A percentile compares a stretch with the other conserved stretches of the same genome.
phyloP scores from a whole-genome alignment of 164 flowering plant genomes.

The Vitis rupestris region DNA sequence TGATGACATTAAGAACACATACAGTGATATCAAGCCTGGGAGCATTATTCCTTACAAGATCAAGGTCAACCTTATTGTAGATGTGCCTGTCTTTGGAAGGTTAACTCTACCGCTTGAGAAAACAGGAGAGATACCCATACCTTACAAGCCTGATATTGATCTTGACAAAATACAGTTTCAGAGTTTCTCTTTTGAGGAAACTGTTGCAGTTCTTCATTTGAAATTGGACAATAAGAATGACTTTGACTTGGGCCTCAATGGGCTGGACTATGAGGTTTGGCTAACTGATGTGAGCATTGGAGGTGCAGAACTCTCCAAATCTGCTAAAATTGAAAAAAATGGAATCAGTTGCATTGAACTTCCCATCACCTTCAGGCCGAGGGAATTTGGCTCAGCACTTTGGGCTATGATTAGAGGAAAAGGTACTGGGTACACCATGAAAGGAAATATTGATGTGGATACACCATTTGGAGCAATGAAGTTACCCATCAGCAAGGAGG shows the following conservation, averaged over 20 bases:
- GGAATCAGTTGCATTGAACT: conserved; percentile 55
- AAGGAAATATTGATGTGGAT: conserved; percentile 67
- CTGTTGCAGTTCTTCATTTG: conserved; percentile 67
- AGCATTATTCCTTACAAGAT: conserved; percentile 78
- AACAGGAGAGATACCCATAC: conserved; percentile 85
- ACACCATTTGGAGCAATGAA: conserved; percentile 88
- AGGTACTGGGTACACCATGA: conserved; percentile 73
- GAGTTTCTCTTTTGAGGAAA: conserved; percentile 75
- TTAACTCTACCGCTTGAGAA: conserved; percentile 79
- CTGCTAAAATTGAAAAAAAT: conserved; percentile 52
- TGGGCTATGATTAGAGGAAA: conserved; percentile 88
- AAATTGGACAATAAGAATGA: conserved; percentile 80
- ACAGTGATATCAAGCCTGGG: conserved; percentile 73
- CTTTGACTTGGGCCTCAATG: conserved; percentile 68
- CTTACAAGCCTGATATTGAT: conserved; percentile 79
- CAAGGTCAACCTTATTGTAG: conserved; percentile 75
- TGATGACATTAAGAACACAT: conserved; percentile 83
- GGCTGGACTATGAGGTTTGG: conserved; percentile 71
- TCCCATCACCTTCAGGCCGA: conserved; percentile 81
- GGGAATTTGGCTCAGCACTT: conserved; percentile 83
- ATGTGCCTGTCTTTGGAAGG: conserved; percentile 84
- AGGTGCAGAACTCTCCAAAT: conserved; percentile 50
- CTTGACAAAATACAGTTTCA: conserved; percentile 67
- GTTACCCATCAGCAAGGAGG: conserved; percentile 72
- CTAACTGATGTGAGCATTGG: conserved; percentile 68